phyloP scores from a whole-genome alignment of 768 basidiomycete species.

The Psilocybe tampanensis region DNA sequence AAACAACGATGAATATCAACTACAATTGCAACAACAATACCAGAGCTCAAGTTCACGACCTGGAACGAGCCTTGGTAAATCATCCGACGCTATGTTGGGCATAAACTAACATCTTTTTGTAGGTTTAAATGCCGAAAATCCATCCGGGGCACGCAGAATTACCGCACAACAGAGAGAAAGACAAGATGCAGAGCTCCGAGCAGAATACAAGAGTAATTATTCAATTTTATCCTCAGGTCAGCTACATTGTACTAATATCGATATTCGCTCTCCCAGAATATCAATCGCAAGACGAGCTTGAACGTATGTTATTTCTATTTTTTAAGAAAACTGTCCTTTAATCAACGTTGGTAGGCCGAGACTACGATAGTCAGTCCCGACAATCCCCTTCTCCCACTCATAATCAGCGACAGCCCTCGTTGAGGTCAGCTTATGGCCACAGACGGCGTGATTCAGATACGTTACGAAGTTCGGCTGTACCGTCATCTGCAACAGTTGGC shows the following conservation, averaged over 20 bases:
- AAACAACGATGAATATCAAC: slow-evolving; percentile 42
- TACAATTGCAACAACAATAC: slow-evolving; percentile 40
- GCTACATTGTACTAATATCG: too few species aligned
- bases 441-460: slow-evolving; percentile 79
- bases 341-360: slow-evolving; percentile 3
- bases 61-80: slow-evolving; percentile 38
- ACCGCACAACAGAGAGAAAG: slow-evolving; percentile 39
- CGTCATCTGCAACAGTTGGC: slow-evolving; percentile 27
- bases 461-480: slow-evolving; percentile 47
- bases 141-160: slow-evolving; percentile 37
- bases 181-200: slow-evolving; percentile 44
- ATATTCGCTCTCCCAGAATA: slow-evolving; percentile 42
- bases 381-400: slow-evolving; percentile 55
- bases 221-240: too few species aligned
- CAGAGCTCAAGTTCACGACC: slow-evolving; percentile 34
- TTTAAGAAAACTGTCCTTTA: neutral
- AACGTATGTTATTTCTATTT: slow-evolving; percentile 32
- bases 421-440: slow-evolving; percentile 43
- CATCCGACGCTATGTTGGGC: neutral
- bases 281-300: slow-evolving; percentile 40
- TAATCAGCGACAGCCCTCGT: slow-evolving; percentile 23
- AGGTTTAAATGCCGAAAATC: slow-evolving; percentile 30
- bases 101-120: neutral
- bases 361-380: slow-evolving; percentile 35
- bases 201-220: slow-evolving; percentile 45